phyloP scores from a whole-genome alignment of 1,284 basidiomycete species.

The Binderoboletus segoi region DNA sequence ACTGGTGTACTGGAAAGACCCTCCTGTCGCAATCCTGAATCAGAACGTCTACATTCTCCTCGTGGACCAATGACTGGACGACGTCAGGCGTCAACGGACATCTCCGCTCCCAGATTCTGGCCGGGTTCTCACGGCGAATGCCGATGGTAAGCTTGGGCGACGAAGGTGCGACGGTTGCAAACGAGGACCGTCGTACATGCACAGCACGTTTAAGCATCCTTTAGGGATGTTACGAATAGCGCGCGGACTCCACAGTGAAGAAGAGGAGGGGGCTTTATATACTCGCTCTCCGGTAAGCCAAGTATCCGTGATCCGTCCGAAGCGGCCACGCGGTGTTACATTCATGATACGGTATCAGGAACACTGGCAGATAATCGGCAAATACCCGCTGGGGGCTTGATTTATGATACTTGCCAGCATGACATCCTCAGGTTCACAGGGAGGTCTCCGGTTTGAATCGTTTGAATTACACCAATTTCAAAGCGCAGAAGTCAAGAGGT shows the following conservation, averaged over 20 bases:
- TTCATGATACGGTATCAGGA: no score
- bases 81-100: conserved; percentile 79
- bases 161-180: conserved; percentile 22
- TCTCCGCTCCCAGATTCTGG: conserved; percentile 85
- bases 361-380: not conserved
- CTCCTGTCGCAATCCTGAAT: conserved; percentile 77
- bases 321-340: no score
- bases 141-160: conserved; percentile 51
- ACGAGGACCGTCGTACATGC: conserved; percentile 23
- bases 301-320: conserved; percentile 15
- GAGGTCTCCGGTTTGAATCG: not conserved
- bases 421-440: not conserved
- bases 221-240: not conserved
- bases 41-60: conserved; percentile 64
- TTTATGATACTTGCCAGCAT: not conserved
- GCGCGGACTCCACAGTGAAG: not conserved
- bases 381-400: not conserved
- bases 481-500: no score
- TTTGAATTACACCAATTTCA: no score
- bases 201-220: conserved; percentile 23
- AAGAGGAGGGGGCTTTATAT: conserved; percentile 2
- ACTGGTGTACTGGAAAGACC: conserved; percentile 69
- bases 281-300: not conserved
- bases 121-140: conserved; percentile 77
- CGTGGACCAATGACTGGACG: conserved; percentile 62